phyloP scores from a whole-genome alignment of 768 basidiomycete genomes.

The Leccinum aurantiacum region DNA sequence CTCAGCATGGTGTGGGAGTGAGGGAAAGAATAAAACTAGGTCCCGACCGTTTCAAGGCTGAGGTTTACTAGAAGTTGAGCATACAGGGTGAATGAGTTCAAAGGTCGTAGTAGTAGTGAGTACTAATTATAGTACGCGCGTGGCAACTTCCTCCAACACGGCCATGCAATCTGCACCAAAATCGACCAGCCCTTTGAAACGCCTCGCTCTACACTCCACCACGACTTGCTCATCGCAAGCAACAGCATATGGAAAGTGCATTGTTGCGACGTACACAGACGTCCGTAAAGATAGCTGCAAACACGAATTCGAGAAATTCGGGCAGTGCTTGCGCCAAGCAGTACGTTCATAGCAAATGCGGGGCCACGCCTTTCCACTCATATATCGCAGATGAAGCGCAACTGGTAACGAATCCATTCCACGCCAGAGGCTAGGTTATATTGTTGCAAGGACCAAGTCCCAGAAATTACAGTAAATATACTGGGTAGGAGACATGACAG shows the following conservation, averaged over 20 bases:
- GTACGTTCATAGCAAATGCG: slow-evolving; percentile 48
- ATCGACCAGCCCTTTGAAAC: slow-evolving; percentile 49
- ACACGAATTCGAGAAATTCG: slow-evolving; percentile 82
- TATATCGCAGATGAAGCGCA: slow-evolving; percentile 50
- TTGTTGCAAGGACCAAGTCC: slow-evolving; percentile 8
- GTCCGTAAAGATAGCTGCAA: slow-evolving; percentile 82
- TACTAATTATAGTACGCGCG: neutral
- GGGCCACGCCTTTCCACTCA: neutral
- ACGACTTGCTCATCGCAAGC: slow-evolving; percentile 74
- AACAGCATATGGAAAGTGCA: slow-evolving; percentile 83
- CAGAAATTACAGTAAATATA: slow-evolving; percentile 22
- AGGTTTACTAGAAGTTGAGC: slow-evolving; percentile 5
- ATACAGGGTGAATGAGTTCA: neutral
- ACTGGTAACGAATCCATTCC: slow-evolving; percentile 40
- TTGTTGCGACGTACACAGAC: slow-evolving; percentile 79
- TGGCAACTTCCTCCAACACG: neutral
- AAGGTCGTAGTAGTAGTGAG: neutral
- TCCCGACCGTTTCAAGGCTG: neutral
- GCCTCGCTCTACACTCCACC: slow-evolving; percentile 70
- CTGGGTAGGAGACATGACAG: neutral
- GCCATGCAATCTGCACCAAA: slow-evolving; percentile 30
- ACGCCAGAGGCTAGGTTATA: slow-evolving; percentile 1
- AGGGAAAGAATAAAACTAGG: neutral
- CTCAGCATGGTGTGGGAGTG: slow-evolving; percentile 47
- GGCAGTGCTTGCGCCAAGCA: slow-evolving; percentile 72